Conservation (phyloP, 345 rosid genomes). For the Hibiscus syriacus region DNA sequence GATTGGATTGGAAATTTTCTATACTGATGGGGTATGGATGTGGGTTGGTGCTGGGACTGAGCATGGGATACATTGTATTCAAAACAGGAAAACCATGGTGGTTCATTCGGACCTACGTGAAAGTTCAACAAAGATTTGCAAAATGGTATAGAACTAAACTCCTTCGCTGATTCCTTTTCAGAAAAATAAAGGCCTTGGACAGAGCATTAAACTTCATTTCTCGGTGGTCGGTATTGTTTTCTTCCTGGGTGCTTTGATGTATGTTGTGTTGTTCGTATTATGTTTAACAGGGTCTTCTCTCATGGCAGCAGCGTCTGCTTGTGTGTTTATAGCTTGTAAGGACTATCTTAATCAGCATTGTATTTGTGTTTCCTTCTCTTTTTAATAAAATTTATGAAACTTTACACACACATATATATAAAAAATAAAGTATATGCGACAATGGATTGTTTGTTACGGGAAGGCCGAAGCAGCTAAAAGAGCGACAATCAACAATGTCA, state of each 20-base stretch:
- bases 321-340: no score
- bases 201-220: background rate
- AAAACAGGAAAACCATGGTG: background rate
- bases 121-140: background rate
- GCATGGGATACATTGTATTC: background rate
- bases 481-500: slow-evolving; percentile 68
- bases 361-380: no score
- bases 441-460: slow-evolving; percentile 87
- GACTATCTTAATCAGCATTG: no score
- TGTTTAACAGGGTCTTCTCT: no score
- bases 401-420: no score
- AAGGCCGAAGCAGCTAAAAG: slow-evolving; percentile 55
- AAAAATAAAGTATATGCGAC: no score
- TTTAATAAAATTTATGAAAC: no score
- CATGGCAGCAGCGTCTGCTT: no score
- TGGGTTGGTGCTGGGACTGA: background rate
- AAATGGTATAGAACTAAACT: background rate
- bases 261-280: background rate
- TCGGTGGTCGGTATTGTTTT: background rate
- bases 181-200: background rate
- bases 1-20: background rate
- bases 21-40: no score
- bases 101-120: background rate
- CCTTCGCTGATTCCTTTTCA: background rate
- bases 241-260: background rate